These are phyloP conservation scores for Cadophora sp. DNA, from an alignment of 2,329 filamentous ascomycete genomes.

Conservation along the genomic window DNA sequence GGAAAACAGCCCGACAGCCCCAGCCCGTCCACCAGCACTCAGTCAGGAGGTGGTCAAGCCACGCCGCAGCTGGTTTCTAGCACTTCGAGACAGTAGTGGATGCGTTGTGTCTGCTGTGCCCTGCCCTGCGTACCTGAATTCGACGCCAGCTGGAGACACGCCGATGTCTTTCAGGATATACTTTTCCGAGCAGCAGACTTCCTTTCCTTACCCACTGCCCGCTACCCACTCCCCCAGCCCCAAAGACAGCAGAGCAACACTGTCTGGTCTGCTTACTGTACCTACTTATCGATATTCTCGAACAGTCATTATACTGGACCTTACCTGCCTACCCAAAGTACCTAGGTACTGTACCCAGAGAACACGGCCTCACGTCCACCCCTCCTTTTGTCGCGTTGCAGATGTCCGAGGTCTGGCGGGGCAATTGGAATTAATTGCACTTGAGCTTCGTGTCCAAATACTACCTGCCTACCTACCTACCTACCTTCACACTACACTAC, in stretches of 20 bases:
- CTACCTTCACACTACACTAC: no score
- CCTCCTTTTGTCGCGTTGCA: constrained; percentile 7
- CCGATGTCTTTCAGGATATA: no score
- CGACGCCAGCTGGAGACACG: neutral
- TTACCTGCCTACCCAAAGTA: no score
- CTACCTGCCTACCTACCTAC: no score
- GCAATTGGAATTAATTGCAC: constrained; percentile 1
- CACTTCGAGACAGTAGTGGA: neutral
- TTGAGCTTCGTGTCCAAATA: neutral
- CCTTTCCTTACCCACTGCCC: neutral
- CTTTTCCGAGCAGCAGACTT: no score
- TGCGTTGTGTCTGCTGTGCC: no score
- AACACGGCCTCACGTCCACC: neutral
- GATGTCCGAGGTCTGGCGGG: constrained; percentile 14
- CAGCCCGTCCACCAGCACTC: neutral
- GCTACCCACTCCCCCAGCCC: neutral
- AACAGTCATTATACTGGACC: no score
- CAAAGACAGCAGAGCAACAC: neutral
- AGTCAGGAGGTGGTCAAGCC: neutral
- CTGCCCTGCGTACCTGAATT: neutral
- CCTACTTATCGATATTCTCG: no score
- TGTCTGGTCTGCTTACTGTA: neutral
- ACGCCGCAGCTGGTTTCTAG: neutral
- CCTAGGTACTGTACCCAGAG: no score
- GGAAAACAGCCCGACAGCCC: neutral